phyloP scores from a whole-genome alignment of 2,329 filamentous ascomycete species.

The Cadophora sp. region DNA sequence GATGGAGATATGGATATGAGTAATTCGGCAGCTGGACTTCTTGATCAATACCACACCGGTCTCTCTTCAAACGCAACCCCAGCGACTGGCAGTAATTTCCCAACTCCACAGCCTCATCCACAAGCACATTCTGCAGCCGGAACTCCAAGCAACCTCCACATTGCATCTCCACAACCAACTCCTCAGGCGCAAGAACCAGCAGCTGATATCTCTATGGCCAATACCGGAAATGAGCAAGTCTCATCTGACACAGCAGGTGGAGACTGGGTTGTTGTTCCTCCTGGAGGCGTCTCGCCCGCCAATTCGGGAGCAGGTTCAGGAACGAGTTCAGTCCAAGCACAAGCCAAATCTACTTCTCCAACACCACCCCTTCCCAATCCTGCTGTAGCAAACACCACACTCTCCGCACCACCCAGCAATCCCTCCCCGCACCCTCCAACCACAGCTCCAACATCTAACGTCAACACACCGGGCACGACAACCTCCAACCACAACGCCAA shows the following conservation, averaged over 20 bases:
- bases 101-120: slow-evolving; percentile 65
- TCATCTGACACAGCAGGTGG: slow-evolving; percentile 54
- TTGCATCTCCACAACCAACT: slow-evolving; percentile 53
- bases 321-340: slow-evolving; percentile 24
- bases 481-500: slow-evolving; percentile 22
- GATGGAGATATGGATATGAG: slow-evolving; percentile 71
- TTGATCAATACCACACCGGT: slow-evolving; percentile 72
- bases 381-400: slow-evolving; percentile 1
- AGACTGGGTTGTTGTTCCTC: slow-evolving; percentile 80
- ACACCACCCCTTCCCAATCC: slow-evolving; percentile 15
- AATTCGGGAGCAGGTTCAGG: slow-evolving; percentile 5
- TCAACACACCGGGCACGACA: slow-evolving; percentile 22
- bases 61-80: slow-evolving; percentile 67
- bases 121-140: slow-evolving; percentile 64
- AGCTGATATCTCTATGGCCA: slow-evolving; percentile 27
- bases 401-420: slow-evolving; percentile 12
- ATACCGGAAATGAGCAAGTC: slow-evolving; percentile 26
- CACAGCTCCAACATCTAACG: background rate
- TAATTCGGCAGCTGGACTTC: slow-evolving; percentile 65
- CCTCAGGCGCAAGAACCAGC: slow-evolving; percentile 35
- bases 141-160: slow-evolving; percentile 58
- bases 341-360: slow-evolving; percentile 15
- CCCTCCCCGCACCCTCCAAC: slow-evolving; percentile 7
- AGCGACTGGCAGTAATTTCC: slow-evolving; percentile 50
- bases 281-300: slow-evolving; percentile 58